These are phyloP conservation scores for Arabidopsis suecica DNA, from an alignment of 345 rosid species.

Conservation along the genomic window DNA sequence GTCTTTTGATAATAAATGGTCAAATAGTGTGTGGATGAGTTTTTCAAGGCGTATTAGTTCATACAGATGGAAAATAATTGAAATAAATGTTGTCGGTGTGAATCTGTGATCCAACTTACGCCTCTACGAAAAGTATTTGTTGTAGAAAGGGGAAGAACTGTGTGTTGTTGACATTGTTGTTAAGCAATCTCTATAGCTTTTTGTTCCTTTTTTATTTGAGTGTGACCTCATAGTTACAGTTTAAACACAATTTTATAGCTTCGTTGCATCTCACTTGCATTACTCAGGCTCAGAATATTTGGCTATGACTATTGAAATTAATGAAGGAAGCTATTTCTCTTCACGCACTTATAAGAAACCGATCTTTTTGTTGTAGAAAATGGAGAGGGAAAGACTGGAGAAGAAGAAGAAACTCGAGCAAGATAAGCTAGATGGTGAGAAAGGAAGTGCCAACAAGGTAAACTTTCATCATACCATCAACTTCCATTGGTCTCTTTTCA, in stretches of 20 bases:
- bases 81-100: background rate
- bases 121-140: background rate
- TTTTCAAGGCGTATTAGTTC: background rate
- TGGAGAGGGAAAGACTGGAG: conserved; percentile 83
- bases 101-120: background rate
- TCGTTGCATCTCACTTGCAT: background rate
- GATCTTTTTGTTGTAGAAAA: conserved; percentile 57
- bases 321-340: background rate
- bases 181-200: conserved; percentile 1
- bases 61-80: background rate
- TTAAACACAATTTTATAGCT: background rate
- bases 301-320: background rate
- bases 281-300: background rate
- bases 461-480: conserved; percentile 23
- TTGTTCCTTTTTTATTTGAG: conserved; percentile 4
- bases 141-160: background rate
- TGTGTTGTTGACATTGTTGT: background rate
- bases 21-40: background rate
- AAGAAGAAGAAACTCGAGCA: conserved; percentile 68
- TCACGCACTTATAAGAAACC: background rate
- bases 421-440: conserved; percentile 60
- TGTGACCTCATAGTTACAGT: background rate
- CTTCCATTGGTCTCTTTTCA: background rate
- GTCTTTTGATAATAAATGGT: conserved; percentile 3
- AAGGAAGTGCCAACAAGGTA: conserved; percentile 65